Percentiles rank a stretch among this genome's conserved stretches.
These are phyloP conservation scores for Eucalyptus polybractea DNA, from an alignment of 345 rosid genomes.

Conservation along the genomic window DNA sequence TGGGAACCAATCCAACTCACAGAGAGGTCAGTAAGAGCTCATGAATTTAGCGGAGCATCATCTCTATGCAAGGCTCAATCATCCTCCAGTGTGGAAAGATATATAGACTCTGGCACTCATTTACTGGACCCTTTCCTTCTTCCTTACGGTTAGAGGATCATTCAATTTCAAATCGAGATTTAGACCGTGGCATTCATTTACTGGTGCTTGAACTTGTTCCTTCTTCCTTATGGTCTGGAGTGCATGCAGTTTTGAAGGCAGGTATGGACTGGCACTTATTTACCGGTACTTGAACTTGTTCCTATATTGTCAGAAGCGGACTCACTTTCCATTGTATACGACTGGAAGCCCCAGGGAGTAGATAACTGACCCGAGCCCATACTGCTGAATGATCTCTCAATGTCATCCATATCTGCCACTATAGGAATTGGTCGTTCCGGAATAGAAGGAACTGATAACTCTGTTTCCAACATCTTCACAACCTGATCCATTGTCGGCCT, in stretches of 20 bases:
- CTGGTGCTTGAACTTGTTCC: background rate
- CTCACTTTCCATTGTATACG: slow-evolving; percentile 25
- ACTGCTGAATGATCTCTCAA: slow-evolving; percentile 58
- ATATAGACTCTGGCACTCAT: background rate
- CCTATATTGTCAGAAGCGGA: slow-evolving; percentile 4
- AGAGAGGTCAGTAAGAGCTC: background rate
- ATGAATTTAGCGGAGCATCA: background rate
- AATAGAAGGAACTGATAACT: slow-evolving; percentile 50
- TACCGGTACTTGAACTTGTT: background rate
- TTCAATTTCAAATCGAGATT: background rate
- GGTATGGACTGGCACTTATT: background rate
- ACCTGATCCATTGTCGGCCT: slow-evolving; percentile 96
- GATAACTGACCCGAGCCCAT: slow-evolving; percentile 57
- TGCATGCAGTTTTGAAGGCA: background rate
- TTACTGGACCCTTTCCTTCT: background rate
- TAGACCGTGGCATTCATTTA: background rate
- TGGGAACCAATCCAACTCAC: background rate
- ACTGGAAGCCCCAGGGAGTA: slow-evolving; percentile 47
- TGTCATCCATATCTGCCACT: slow-evolving; percentile 55
- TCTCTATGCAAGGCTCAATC: background rate
- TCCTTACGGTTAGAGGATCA: background rate
- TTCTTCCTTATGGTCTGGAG: background rate
- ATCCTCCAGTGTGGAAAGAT: background rate
- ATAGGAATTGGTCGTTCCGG: slow-evolving; percentile 78
- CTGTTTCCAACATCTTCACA: slow-evolving; percentile 85